Percentiles rank a stretch among this genome's conserved stretches.
phyloP scores from a whole-genome alignment of 1,284 basidiomycete species.

The Cystobasidium slooffiae region DNA sequence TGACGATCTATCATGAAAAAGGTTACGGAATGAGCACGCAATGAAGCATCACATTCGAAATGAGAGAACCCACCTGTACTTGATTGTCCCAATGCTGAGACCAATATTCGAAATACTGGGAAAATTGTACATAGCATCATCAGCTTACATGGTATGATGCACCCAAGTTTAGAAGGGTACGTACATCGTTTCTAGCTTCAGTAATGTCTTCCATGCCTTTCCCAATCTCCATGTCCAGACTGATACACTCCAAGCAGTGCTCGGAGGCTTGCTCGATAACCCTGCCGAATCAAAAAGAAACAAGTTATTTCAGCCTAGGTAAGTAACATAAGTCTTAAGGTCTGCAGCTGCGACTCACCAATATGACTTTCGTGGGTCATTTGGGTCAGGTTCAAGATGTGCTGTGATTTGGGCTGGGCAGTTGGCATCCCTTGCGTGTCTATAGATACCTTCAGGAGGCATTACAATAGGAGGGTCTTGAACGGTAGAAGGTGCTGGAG shows the following conservation, averaged over 20 bases:
- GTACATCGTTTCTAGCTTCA: background rate
- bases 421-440: constrained; percentile 10
- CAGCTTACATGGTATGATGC: background rate
- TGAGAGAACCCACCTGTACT: background rate
- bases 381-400: background rate
- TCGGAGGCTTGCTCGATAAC: constrained; percentile 1
- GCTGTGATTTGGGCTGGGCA: constrained; percentile 8
- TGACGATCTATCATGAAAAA: no score
- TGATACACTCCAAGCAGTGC: constrained; percentile 3
- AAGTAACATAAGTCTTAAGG: background rate
- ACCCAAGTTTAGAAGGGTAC: background rate
- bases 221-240: constrained; percentile 5
- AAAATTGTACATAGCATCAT: background rate
- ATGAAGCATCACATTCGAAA: background rate
- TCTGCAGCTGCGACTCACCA: background rate
- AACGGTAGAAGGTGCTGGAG: background rate
- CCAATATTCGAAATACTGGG: constrained; percentile 4
- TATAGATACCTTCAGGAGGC: background rate
- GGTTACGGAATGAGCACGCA: no score
- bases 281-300: background rate
- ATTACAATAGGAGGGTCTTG: background rate
- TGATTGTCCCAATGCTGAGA: constrained; percentile 5
- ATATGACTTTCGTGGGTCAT: background rate
- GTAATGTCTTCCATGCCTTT: background rate
- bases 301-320: background rate